phyloP scores from a whole-genome alignment of 176 grass and related monocot species.

The Guadua angustifolia region DNA sequence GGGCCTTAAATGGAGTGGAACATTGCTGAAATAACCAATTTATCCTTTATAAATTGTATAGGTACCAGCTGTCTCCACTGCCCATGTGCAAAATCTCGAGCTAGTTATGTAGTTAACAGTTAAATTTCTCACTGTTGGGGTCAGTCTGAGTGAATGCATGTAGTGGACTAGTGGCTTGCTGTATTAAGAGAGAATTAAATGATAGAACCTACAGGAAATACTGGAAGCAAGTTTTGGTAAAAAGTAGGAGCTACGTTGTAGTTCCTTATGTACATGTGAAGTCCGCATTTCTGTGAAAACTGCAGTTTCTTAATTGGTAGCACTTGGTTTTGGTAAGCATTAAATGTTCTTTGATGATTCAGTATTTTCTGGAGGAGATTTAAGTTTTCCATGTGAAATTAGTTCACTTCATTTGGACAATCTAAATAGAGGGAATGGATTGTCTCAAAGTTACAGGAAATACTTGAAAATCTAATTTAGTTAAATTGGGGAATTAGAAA shows the following conservation, averaged over 20 bases:
- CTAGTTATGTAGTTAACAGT: background rate
- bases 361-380: background rate
- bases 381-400: constrained; percentile 28
- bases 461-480: background rate
- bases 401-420: constrained; percentile 38
- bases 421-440: constrained; percentile 14
- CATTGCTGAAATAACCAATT: constrained; percentile 15
- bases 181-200: background rate
- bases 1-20: background rate
- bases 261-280: background rate
- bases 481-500: background rate
- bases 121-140: background rate
- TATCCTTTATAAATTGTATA: constrained; percentile 15
- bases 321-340: constrained; percentile 7
- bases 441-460: constrained; percentile 12
- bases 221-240: background rate
- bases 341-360: background rate
- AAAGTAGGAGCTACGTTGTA: background rate
- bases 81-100: background rate
- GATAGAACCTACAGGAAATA: background rate
- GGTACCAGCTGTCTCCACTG: background rate
- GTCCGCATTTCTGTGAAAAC: constrained; percentile 14
- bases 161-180: background rate
- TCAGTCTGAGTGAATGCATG: constrained; percentile 6
- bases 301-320: background rate